These are phyloP conservation scores for Biscogniauxia marginata DNA, from an alignment of 2,329 filamentous ascomycete genomes.

Conservation along the genomic window DNA sequence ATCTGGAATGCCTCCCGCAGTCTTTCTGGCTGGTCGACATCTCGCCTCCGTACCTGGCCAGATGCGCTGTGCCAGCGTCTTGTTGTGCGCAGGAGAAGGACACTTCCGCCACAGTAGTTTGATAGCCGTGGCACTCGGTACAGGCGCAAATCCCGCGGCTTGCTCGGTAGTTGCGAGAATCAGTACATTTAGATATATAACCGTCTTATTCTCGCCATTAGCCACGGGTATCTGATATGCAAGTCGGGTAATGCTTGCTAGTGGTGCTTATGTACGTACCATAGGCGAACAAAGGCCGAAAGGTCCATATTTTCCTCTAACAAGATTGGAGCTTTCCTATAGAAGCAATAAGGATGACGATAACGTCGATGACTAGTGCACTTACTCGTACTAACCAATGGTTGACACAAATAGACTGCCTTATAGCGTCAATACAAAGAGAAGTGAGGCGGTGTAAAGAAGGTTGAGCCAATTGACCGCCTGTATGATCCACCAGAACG, in stretches of 20 bases:
- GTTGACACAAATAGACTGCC: constrained; percentile 25
- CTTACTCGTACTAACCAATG: constrained; percentile 23
- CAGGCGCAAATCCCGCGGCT: constrained; percentile 21
- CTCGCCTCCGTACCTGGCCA: constrained; percentile 15
- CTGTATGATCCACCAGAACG: constrained; percentile 27
- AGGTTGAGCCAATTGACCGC: constrained; percentile 22
- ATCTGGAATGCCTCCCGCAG: constrained; percentile 1
- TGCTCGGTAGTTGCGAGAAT: constrained; percentile 25
- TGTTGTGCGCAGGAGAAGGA: constrained; percentile 1
- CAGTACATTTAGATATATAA: constrained; percentile 23
- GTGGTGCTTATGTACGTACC: constrained; percentile 29
- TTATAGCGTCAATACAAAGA: constrained; percentile 23
- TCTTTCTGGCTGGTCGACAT: neutral
- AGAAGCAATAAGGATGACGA: constrained; percentile 30
- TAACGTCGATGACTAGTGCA: constrained; percentile 28
- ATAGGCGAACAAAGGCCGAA: constrained; percentile 31
- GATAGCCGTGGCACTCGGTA: constrained; percentile 19
- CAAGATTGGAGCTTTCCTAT: constrained; percentile 30
- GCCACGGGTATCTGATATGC: constrained; percentile 21
- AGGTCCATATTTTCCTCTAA: constrained; percentile 27
- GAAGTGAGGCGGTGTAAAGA: constrained; percentile 25
- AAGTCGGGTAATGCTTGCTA: constrained; percentile 26
- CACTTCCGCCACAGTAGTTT: constrained; percentile 10
- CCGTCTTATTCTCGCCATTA: constrained; percentile 19
- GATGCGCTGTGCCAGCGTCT: constrained; percentile 13